Percentiles rank a stretch among this genome's conserved stretches.
phyloP scores from a whole-genome alignment of 306 rosid genomes.

The Begonia masoniana region DNA sequence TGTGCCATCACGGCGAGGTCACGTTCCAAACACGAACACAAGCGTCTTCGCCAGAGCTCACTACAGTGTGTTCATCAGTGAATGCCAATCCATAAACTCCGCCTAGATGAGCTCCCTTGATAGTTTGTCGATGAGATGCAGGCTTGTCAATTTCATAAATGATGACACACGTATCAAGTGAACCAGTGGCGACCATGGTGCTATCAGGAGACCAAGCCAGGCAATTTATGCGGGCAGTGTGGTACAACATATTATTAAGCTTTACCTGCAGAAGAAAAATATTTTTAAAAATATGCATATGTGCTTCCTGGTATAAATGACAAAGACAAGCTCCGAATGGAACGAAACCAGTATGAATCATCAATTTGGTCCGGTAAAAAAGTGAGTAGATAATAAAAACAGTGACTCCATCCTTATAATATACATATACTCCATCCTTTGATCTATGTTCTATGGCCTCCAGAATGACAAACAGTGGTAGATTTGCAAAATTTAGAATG shows the following conservation, averaged over 20 bases:
- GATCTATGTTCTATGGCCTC: too few species aligned
- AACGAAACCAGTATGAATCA: too few species aligned
- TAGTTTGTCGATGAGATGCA: conserved; percentile 59
- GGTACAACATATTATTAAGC: conserved; percentile 89
- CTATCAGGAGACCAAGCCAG: conserved; percentile 94
- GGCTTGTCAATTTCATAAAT: conserved; percentile 81
- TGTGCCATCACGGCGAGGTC: conserved; percentile 46
- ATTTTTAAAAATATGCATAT: background rate
- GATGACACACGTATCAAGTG: conserved; percentile 74
- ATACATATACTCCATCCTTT: too few species aligned
- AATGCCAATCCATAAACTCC: conserved; percentile 90
- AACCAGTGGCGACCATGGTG: conserved; percentile 79
- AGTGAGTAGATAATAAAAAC: too few species aligned
- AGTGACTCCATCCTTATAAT: too few species aligned
- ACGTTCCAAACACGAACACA: conserved; percentile 88
- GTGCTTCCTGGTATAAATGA: too few species aligned
- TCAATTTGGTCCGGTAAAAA: too few species aligned
- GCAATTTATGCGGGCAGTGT: conserved; percentile 87
- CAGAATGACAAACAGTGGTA: too few species aligned
- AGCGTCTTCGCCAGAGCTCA: conserved; percentile 98
- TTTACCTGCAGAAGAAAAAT: conserved; percentile 46
- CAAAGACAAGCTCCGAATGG: too few species aligned
- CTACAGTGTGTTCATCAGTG: conserved; percentile 60
- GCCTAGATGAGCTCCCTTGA: conserved; percentile 87
- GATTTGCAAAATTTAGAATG: too few species aligned